These are phyloP conservation scores for Colletotrichum higginsianum DNA, from an alignment of 2,329 filamentous ascomycete species.

Conservation along the genomic window DNA sequence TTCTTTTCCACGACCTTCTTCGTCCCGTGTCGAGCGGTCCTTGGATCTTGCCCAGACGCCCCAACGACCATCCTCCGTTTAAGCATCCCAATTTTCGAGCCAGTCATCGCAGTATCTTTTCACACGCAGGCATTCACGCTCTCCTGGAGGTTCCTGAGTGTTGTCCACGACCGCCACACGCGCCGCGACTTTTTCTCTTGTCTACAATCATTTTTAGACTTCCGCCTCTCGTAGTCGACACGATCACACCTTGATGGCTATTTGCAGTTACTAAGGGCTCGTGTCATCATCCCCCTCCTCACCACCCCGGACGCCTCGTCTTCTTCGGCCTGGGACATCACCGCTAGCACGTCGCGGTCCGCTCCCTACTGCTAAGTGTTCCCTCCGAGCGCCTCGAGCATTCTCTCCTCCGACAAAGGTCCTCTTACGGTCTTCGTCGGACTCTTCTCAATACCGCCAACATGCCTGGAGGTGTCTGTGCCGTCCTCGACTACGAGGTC, in stretches of 20 bases:
- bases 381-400: conserved; percentile 32
- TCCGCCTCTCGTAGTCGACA: neutral
- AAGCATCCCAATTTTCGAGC: conserved; percentile 31
- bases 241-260: conserved; percentile 37
- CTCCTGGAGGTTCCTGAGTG: conserved; percentile 1
- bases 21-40: conserved; percentile 33
- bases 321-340: conserved; percentile 18
- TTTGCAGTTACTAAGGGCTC: conserved; percentile 34
- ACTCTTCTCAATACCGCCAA: conserved; percentile 54
- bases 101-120: conserved; percentile 20
- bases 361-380: conserved; percentile 8
- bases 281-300: conserved; percentile 23
- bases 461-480: conserved; percentile 88
- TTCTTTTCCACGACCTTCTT: conserved; percentile 33
- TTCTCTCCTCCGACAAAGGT: conserved; percentile 55
- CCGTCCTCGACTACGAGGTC: conserved; percentile 96
- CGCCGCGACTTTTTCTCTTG: neutral
- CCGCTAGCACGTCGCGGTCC: conserved; percentile 4
- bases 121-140: conserved; percentile 4
- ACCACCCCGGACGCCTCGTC: conserved; percentile 14
- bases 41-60: conserved; percentile 18
- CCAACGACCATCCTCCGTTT: conserved; percentile 14
- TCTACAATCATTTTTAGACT: neutral
- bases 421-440: conserved; percentile 58
- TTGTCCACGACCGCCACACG: neutral